A percentile compares a stretch with the other conserved stretches of the same genome.
Conservation (phyloP, 805 yeast species). For the Priceomyces fermenticarens region DNA sequence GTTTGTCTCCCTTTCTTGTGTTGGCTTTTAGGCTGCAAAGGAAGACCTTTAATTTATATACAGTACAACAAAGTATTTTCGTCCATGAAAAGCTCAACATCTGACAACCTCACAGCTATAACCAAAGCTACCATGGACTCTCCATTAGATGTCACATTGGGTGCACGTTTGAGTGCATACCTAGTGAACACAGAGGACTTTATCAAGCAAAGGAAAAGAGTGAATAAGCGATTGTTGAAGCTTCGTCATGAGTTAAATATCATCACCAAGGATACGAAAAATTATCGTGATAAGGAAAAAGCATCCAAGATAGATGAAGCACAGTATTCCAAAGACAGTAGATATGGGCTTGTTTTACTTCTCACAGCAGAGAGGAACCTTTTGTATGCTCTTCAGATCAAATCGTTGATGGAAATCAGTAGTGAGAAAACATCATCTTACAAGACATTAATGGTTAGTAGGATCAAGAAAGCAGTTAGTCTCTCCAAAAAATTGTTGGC, state of each 20-base stretch:
- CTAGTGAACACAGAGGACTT: conserved; percentile 69
- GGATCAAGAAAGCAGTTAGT: conserved; percentile 61
- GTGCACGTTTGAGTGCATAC: conserved; percentile 59
- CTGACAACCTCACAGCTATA: neutral
- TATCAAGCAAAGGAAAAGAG: conserved; percentile 60
- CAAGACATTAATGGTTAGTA: conserved; percentile 48
- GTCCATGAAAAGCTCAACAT: neutral
- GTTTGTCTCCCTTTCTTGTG: too few species aligned
- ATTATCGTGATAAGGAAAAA: conserved; percentile 50
- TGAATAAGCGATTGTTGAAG: conserved; percentile 58
- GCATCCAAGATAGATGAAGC: conserved; percentile 44
- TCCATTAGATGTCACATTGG: conserved; percentile 47
- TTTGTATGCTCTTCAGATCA: conserved; percentile 64
- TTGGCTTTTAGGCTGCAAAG: too few species aligned
- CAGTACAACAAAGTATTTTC: neutral
- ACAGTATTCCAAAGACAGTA: conserved; percentile 48
- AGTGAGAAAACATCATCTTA: conserved; percentile 47
- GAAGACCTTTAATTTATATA: too few species aligned
- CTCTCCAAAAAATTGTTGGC: conserved; percentile 42
- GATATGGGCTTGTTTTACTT: conserved; percentile 58
- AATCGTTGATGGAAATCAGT: conserved; percentile 51
- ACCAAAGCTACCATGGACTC: conserved; percentile 24
- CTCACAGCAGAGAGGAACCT: conserved; percentile 76
- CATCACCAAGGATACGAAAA: conserved; percentile 64
- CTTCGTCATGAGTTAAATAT: conserved; percentile 64